Evolutionary conservation across 768 basidiomycete genomes (phyloP).

Genomic region (Neoboletus brunneissimus): DNA sequence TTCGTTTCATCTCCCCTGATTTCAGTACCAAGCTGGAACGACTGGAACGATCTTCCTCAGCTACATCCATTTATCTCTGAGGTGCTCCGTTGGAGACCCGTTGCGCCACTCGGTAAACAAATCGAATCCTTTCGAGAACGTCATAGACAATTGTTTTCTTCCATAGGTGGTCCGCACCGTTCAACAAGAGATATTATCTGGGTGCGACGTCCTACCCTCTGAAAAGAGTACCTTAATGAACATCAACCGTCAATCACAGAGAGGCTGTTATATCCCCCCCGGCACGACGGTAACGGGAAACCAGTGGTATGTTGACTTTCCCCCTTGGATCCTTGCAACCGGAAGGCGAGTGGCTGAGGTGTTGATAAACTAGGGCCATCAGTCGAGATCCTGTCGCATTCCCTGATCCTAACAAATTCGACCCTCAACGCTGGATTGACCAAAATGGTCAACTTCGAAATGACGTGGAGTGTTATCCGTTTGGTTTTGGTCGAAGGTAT

Average conservation of each 20-base stretch:
- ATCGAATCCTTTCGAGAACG: no score
- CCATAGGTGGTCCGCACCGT: conserved; percentile 52
- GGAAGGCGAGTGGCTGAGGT: neutral
- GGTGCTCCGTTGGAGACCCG: conserved; percentile 37
- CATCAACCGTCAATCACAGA: conserved; percentile 1
- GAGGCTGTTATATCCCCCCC: conserved; percentile 23
- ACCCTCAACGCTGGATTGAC: conserved; percentile 55
- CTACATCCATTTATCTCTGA: conserved; percentile 39
- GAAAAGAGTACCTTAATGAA: conserved; percentile 29
- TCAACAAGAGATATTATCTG: conserved; percentile 63
- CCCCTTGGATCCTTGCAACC: no score
- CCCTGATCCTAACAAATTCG: conserved; percentile 55
- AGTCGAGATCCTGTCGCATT: conserved; percentile 54
- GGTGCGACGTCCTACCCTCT: conserved; percentile 31
- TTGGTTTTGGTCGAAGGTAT: conserved; percentile 50
- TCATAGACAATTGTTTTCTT: neutral
- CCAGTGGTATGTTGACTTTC: conserved; percentile 14
- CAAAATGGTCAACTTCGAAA: conserved; percentile 42
- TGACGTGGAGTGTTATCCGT: conserved; percentile 46
- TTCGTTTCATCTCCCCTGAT: neutral
- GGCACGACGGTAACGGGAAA: conserved; percentile 20
- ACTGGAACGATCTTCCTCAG: conserved; percentile 33
- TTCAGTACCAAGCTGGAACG: conserved; percentile 38
- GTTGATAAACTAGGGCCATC: conserved; percentile 38
- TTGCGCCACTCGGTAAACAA: conserved; percentile 25